Evolutionary conservation across 257 asterid species (phyloP), one percentile per base, ranked within the genome.

Genomic region (Rubia yunnanensis): DNA sequence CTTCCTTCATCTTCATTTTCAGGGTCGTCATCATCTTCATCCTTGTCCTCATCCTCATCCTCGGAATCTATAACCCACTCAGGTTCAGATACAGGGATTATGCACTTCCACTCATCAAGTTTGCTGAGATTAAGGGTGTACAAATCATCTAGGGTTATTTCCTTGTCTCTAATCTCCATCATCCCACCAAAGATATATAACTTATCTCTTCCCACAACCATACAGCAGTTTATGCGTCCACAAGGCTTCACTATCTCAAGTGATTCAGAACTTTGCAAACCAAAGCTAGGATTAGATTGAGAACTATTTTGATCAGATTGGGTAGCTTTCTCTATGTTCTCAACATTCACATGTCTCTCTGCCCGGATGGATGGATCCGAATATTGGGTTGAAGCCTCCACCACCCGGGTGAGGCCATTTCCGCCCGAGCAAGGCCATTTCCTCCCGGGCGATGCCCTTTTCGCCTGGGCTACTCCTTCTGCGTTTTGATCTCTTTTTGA

Each of bases 51-150:
- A 39, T 86, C 65, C 27, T 92, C 99, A 54, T 81, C 65, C 32
- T 92, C 99, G 8, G 96, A 88, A 41, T 71, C 92, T 81, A n/a
- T 97, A 55, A 94, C 66, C 99, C 99, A 94, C 76, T 94, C 97
- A 31, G 99, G 79, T 88, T 83, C 89, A 65, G 99, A 82, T 57
- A 94, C 99, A 91, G 77, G 80, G 65, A 90, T 79, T 52, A 94
- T 65, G 88, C 99, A 94, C 79, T 85, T 89, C 99, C 99, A 94
- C 67, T 88, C 99, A 64, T 94, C 99, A 70, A 94, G 86, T 77
- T 94, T 94, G 83, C 88, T 87, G 66, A 94, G 97, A 80, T 90
- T 90, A 57, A 94, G 95, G 18, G 86, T 77, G 73, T 90, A 85
- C 15, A 94, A 78, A 83, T 94, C 99, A 68, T 94, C 97, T 36